Conservation (phyloP, 768 basidiomycete species). For the Lanmaoa rubissima region DNA sequence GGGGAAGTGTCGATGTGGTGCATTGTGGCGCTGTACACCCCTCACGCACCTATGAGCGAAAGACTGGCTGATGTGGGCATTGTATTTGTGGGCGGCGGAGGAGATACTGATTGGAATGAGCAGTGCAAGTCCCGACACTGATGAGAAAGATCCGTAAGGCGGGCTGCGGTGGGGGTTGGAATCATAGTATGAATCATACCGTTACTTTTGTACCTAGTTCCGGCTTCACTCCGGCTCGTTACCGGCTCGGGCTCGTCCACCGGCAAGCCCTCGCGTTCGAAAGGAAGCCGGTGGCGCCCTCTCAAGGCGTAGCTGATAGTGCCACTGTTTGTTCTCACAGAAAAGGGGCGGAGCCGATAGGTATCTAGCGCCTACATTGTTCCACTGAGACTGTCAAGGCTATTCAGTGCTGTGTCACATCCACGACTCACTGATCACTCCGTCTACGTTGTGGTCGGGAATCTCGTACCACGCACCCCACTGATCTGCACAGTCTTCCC, state of each 20-base stretch:
- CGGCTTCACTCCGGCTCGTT: constrained; percentile 2
- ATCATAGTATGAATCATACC: not conserved
- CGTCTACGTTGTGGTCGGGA: no score
- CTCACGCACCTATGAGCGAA: constrained; percentile 20
- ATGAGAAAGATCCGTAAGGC: not conserved
- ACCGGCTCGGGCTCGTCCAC: not conserved
- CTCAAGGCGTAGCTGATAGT: no score
- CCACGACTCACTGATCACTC: no score
- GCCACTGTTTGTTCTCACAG: no score
- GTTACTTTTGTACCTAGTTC: constrained; percentile 9
- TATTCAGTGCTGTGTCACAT: no score
- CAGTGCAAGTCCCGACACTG: not conserved
- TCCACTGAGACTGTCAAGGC: no score
- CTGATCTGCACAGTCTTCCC: no score
- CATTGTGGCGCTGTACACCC: not conserved
- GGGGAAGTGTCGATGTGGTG: not conserved
- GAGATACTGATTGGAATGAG: not conserved
- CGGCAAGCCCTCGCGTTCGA: not conserved
- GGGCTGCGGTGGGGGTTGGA: not conserved
- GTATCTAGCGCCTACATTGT: no score
- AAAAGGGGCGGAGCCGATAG: no score
- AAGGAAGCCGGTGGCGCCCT: not conserved
- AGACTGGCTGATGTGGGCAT: constrained; percentile 13
- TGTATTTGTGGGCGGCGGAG: not conserved
- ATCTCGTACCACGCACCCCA: no score